Conservation (phyloP, 208 protist species). For the Wallacemonas sp. region DNA sequence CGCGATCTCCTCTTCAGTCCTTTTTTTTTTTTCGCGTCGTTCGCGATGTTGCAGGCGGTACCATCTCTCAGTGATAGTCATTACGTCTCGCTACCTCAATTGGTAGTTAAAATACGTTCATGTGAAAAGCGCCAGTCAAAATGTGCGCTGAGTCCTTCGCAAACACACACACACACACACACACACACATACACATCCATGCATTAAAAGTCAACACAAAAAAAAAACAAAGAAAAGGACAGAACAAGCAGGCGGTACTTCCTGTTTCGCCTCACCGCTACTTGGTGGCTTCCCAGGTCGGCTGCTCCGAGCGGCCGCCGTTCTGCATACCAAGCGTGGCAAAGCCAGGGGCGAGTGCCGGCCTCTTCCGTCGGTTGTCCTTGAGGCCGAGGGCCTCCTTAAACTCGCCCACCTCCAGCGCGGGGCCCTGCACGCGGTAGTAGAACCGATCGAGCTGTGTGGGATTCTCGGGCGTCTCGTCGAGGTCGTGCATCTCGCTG, state of each 20-base stretch:
- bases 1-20: too few relatives aligned
- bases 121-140: too few relatives aligned
- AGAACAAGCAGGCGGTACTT: background rate
- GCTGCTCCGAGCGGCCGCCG: constrained; percentile 10
- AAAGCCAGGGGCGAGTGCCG: constrained; percentile 62
- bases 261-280: constrained; percentile 15
- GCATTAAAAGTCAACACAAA: too few relatives aligned
- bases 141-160: too few relatives aligned
- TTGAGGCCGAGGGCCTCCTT: constrained; percentile 91
- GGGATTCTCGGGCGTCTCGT: constrained; percentile 81
- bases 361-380: constrained; percentile 62
- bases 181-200: too few relatives aligned
- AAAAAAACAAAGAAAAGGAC: background rate
- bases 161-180: too few relatives aligned
- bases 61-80: too few relatives aligned
- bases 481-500: constrained; percentile 88
- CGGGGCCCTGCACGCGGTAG: constrained; percentile 75
- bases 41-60: background rate
- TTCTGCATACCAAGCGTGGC: constrained; percentile 66
- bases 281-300: constrained; percentile 32
- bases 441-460: constrained; percentile 83
- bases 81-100: too few relatives aligned
- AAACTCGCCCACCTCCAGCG: constrained; percentile 82
- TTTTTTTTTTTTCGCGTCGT: background rate
- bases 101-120: too few relatives aligned